phyloP scores from a whole-genome alignment of 345 rosid species.

The Eucalyptus victrix region DNA sequence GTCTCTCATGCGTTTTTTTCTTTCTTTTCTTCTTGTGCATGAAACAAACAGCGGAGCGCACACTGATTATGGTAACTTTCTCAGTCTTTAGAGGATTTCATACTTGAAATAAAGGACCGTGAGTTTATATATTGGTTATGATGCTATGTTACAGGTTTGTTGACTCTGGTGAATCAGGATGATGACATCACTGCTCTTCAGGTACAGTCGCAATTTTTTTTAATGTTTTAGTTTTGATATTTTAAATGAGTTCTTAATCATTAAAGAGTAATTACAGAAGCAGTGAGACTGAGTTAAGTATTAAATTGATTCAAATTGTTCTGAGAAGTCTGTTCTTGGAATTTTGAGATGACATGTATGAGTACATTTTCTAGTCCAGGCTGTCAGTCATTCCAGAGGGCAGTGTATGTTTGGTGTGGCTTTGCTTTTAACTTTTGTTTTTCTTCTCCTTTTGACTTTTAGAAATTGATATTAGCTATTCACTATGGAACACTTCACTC shows the following conservation, averaged over 20 bases:
- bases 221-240: neutral
- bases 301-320: neutral
- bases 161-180: slow-evolving; percentile 85
- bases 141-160: slow-evolving; percentile 32
- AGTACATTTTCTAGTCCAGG: neutral
- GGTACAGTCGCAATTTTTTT: slow-evolving; percentile 12
- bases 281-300: neutral
- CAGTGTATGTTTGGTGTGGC: neutral
- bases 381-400: neutral
- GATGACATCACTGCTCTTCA: slow-evolving; percentile 75
- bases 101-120: neutral
- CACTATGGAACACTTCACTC: neutral
- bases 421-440: neutral
- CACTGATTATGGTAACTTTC: slow-evolving; percentile 76
- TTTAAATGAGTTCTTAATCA: neutral
- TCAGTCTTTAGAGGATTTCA: neutral
- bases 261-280: neutral
- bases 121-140: neutral
- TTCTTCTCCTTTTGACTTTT: neutral
- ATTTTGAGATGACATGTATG: neutral
- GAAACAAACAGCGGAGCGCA: slow-evolving; percentile 66
- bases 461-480: neutral
- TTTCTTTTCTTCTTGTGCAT: neutral
- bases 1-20: neutral
- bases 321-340: neutral